Base-by-base conservation (phyloP, 768 basidiomycete genomes). In the Phallus indusiatus region DNA sequence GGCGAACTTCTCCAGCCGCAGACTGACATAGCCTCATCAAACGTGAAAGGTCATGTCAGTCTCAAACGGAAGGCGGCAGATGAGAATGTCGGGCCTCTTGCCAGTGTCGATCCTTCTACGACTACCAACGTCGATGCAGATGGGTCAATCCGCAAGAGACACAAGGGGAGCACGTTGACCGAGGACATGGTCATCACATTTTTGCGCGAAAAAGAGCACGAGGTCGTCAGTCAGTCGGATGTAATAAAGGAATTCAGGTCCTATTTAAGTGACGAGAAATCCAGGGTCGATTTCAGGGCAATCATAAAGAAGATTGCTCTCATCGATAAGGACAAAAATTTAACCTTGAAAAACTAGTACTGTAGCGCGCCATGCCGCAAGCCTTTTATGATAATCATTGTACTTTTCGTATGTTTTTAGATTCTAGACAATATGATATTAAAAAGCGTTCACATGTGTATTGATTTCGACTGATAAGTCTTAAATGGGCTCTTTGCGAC, bases 211-310 rank as follows among this genome's bases (percentile, higher is more conserved):
- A 83, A 81, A 37, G 47, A n/a, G n/a, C n/a, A n/a, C n/a, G n/a
- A 54, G n/a, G 81, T 80, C 61, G 81, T 87, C 54, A 83, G 82
- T 57, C 91, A 89, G 35, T 76, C 84, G 61, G 87, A 90, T 65
- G 90, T 88, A 66, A 90, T 91, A 62, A 81, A 82, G 54, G 79
- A 88, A 67, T 92, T 91, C 67, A 84, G 83, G 62, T 82, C 83
- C 16, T 90, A 88, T 65, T 69, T 91, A 55, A 50, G 47, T 11
- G 84, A 81, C 33, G 78, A 77, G 52, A 79, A 76, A 63, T 85
- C 83, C 76, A 90, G 90, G 77, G 67, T 70, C 52, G 82, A 78
- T 70, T 90, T 92, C 67, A 86, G 88, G n/a, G 78, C 76, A 10
- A 76, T 92, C 70, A 85, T 92, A 50, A 85, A 86, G 74, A 83